Evolutionary conservation across 2,329 filamentous ascomycete species (phyloP).

Genomic region (Lachnellula cervina): DNA sequence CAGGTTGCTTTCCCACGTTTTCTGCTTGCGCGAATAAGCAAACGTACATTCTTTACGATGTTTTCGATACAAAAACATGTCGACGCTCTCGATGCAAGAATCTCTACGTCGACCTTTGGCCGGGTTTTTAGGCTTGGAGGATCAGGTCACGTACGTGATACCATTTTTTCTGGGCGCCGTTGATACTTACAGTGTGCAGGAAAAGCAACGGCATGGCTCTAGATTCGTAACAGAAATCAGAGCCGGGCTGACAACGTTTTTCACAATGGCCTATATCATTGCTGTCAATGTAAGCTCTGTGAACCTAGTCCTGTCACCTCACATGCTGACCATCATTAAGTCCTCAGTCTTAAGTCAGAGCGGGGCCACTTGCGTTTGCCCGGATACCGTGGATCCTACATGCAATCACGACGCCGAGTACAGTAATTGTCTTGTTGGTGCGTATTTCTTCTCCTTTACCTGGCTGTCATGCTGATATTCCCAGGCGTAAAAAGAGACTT

Average conservation of each 20-base stretch:
- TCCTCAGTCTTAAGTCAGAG: slow-evolving; percentile 68
- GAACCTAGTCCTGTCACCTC: not conserved
- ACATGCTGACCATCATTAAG: slow-evolving; percentile 40
- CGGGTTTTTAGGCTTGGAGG: slow-evolving; percentile 62
- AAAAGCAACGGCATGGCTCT: slow-evolving; percentile 60
- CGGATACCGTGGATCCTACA: slow-evolving; percentile 30
- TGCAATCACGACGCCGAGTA: slow-evolving; percentile 35
- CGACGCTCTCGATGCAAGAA: slow-evolving; percentile 33
- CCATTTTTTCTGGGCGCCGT: not conserved
- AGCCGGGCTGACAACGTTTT: slow-evolving; percentile 74
- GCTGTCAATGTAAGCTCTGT: slow-evolving; percentile 54
- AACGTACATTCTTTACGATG: slow-evolving; percentile 7
- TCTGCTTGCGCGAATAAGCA: slow-evolving; percentile 10
- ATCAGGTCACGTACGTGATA: slow-evolving; percentile 57
- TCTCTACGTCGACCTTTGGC: slow-evolving; percentile 46
- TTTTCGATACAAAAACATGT: slow-evolving; percentile 7
- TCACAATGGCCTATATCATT: slow-evolving; percentile 83
- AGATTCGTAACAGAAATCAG: slow-evolving; percentile 74
- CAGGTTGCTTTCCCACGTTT: slow-evolving; percentile 17
- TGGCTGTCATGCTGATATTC: not conserved
- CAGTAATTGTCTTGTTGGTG: slow-evolving; percentile 37
- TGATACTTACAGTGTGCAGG: slow-evolving; percentile 38
- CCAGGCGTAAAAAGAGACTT: slow-evolving; percentile 66
- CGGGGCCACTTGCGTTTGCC: slow-evolving; percentile 69
- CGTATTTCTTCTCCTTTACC: not conserved